A percentile compares a stretch with the other conserved stretches of the same genome.
These are phyloP conservation scores for Hypseocharis bilobata DNA, from an alignment of 441 rosid genomes.

Conservation along the genomic window DNA sequence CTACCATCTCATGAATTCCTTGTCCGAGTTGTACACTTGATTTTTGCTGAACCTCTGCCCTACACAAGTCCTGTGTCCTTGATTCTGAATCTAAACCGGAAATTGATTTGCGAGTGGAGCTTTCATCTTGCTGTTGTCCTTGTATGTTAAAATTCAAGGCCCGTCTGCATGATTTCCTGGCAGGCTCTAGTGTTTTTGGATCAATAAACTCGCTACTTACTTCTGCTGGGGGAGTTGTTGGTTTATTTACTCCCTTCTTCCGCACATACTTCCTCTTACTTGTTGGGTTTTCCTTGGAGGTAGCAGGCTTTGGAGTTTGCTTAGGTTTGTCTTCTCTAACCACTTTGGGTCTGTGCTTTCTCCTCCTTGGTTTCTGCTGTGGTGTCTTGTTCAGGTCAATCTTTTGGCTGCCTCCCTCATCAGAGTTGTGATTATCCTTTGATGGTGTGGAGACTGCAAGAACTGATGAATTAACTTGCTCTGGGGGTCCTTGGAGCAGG, in stretches of 20 bases:
- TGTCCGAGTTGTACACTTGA: conserved; percentile 24
- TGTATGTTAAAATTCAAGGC: conserved; percentile 38
- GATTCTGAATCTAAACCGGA: conserved; percentile 19
- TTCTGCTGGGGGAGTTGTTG: conserved; percentile 26
- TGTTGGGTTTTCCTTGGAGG: conserved; percentile 28
- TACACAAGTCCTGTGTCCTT: conserved; percentile 22
- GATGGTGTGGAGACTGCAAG: conserved; percentile 18
- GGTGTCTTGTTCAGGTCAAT: conserved; percentile 23
- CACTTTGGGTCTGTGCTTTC: conserved; percentile 27
- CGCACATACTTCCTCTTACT: conserved; percentile 45
- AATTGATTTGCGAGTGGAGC: conserved; percentile 18
- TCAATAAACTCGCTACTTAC: conserved; percentile 24
- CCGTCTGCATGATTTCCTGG: conserved; percentile 43
- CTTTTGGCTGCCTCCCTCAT: conserved; percentile 22
- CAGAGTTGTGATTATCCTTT: conserved; percentile 31
- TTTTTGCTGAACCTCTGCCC: conserved; percentile 21
- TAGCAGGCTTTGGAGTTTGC: conserved; percentile 16
- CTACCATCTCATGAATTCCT: conserved; percentile 30
- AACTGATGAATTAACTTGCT: conserved; percentile 23
- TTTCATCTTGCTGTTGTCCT: conserved; percentile 22
- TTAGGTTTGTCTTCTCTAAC: conserved; percentile 21
- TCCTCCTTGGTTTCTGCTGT: conserved; percentile 20
- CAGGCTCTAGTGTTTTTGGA: conserved; percentile 23
- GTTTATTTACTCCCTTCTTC: conserved; percentile 27
- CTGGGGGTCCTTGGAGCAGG: conserved; percentile 18